Base-by-base conservation (phyloP, 202 grass and related monocot genomes). In the Schoenoplectus tabernaemontani region DNA sequence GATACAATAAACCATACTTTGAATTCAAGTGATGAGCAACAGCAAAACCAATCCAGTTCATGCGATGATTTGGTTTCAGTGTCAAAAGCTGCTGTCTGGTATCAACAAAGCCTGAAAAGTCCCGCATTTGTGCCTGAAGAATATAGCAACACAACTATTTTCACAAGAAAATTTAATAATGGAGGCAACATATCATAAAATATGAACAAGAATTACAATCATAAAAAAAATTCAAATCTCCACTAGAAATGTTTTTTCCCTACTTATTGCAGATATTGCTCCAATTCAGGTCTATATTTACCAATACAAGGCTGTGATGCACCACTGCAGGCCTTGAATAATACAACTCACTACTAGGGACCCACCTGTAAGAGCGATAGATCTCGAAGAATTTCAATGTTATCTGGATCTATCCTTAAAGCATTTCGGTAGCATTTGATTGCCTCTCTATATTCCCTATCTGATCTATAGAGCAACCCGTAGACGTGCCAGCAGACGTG, bases 401-500 rank as follows among this genome's bases (percentile, higher is more conserved):
- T 99, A 60, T 99, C 92, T 76, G 92, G 96, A 81, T 99, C 96
- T 58, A 96, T 96, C 82, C 84, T 96, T 83, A 99, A 87, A 85
- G 96, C 96, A 91, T 99, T 99, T 88, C 96, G 89, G 61, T 99
- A 99, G 84, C 92, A 93, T 87, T 99, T 99, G 68, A 99, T 99
- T 85, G 96, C 96, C 93, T 99, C 96, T 87, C 96, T 93, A 77
- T 99, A 99, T 81, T 99, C 96, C 85, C 96, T 93, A 73, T 96
- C 96, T 70, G 92, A 99, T 82, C 96, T 86, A 77, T 99, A 99
- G 36, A 99, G 96, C 77, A 99, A 87, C 70, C 96, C 96, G 76
- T 99, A 99, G 64, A 99, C 96, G 81, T 99, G 96, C 96, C 96
- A 99, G 80, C 96, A 99, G 57, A 99, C 96, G 83, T 99, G 96